Base-by-base conservation (phyloP, 176 grass and related monocot genomes). In the Panicum miliaceum region DNA sequence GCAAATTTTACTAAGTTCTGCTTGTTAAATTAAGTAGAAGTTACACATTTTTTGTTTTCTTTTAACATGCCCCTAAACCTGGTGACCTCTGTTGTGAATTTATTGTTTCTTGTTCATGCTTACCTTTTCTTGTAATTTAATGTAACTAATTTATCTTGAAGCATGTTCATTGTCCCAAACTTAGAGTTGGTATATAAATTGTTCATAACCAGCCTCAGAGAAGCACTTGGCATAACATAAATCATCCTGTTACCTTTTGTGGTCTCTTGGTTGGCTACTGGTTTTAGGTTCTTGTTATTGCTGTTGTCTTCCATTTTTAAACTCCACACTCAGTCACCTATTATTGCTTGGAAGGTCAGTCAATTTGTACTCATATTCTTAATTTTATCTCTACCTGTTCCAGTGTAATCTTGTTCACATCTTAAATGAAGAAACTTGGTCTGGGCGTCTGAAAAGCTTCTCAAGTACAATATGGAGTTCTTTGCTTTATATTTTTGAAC, bases 341-440 rank as follows among this genome's bases (percentile, higher is more conserved):
- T 13, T 52, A 61, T 85, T 60, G 26, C 63, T 22, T 69, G 32
- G 46, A 84, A 51, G 64, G 59, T 60, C 51, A 59, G 12, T 75
- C 63, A 69, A 70, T 53, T 42, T 81, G 45, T 70, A 81, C 36
- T 56, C 52, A 27, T 68, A 75, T 76, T 43, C 34, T 68, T 94
- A 57, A 70, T 77, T 54, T n/a, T 63, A 18, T 91, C 78, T 86
- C 56, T 84, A 37, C 51, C 60, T 90, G 5, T 82, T 82, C 78
- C 89, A 98, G 96, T 98, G 96, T 92, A 87, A 95, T 82, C 88
- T 95, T 81, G 85, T 87, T 76, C 84, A 85, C 80, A 94, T 98
- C 51, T 90, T 98, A 43, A 86, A 93, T 64, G 86, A 95, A 75
- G 91, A 94, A 83, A 90, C 86, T 78, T 95, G 93, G 93, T 81